A percentile compares a stretch with the other conserved stretches of the same genome.
Conservation (phyloP, 2,329 filamentous ascomycete genomes). For the Exserohilum rostratum region DNA sequence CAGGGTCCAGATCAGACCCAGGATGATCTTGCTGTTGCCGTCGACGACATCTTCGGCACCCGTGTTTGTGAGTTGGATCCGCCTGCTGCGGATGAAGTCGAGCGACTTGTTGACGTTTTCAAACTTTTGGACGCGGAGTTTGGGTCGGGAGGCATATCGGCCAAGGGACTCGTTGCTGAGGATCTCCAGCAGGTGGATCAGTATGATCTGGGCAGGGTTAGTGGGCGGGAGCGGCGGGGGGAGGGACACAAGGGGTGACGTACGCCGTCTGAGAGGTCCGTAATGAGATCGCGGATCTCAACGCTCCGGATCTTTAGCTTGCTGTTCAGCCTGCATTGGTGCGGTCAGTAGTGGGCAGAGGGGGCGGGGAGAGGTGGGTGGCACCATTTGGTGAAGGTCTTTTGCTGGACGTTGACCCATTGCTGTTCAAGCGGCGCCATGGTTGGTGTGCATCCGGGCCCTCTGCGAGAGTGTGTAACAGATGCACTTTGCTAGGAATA, state of each 20-base stretch:
- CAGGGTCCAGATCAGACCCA: slow-evolving; percentile 96
- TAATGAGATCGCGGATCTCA: slow-evolving; percentile 83
- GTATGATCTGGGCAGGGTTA: slow-evolving; percentile 69
- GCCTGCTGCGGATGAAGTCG: slow-evolving; percentile 86
- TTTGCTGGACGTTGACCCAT: slow-evolving; percentile 85
- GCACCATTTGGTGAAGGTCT: slow-evolving; percentile 98
- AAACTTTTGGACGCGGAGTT: slow-evolving; percentile 93
- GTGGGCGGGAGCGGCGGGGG: slow-evolving; percentile 10
- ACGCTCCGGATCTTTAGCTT: slow-evolving; percentile 82
- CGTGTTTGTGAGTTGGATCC: slow-evolving; percentile 98
- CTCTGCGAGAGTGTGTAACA: slow-evolving; percentile 2
- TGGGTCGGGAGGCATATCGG: slow-evolving; percentile 94
- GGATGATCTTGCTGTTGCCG: slow-evolving; percentile 95
- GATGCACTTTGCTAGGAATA: slow-evolving; percentile 34
- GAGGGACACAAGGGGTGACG: slow-evolving; percentile 49
- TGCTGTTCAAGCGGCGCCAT: slow-evolving; percentile 64
- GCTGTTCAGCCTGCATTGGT: slow-evolving; percentile 79
- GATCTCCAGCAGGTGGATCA: slow-evolving; percentile 97
- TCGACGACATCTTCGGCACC: slow-evolving; percentile 98
- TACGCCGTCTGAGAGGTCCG: slow-evolving; percentile 92
- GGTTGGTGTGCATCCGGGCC: slow-evolving; percentile 36
- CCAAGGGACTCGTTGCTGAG: slow-evolving; percentile 93
- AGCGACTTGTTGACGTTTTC: slow-evolving; percentile 97
- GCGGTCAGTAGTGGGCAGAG: slow-evolving; percentile 26
- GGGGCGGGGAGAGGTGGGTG: slow-evolving; percentile 30